A percentile compares a stretch with the other conserved stretches of the same genome.
Evolutionary conservation across 2,329 filamentous ascomycete species (phyloP).

Genomic region (Tolypocladium amazonense): DNA sequence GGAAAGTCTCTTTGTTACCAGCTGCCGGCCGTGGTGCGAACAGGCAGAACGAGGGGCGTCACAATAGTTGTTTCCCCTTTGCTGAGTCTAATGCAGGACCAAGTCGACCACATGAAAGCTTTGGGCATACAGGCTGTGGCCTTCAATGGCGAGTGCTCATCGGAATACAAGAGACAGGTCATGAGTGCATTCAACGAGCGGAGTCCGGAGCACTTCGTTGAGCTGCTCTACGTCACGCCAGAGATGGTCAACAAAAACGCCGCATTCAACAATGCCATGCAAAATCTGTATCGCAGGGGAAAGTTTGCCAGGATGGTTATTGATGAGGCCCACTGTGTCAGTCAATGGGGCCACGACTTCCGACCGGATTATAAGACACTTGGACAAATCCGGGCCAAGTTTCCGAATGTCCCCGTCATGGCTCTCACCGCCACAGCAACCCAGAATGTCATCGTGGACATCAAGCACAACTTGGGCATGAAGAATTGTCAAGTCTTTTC

Average conservation of each 20-base stretch:
- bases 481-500: constrained; percentile 66
- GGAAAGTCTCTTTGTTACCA: constrained; percentile 98
- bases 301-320: constrained; percentile 88
- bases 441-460: constrained; percentile 81
- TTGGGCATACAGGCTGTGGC: constrained; percentile 69
- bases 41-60: constrained; percentile 72
- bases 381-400: constrained; percentile 60
- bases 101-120: constrained; percentile 70
- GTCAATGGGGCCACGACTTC: constrained; percentile 98
- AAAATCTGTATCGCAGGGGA: constrained; percentile 54
- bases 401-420: constrained; percentile 79
- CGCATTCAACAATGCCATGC: constrained; percentile 54
- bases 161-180: constrained; percentile 53
- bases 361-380: constrained; percentile 89
- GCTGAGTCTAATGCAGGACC: constrained; percentile 94
- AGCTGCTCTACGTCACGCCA: constrained; percentile 89
- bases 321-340: constrained; percentile 98
- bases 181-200: constrained; percentile 50
- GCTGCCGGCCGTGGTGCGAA: constrained; percentile 72
- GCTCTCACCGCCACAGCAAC: constrained; percentile 94
- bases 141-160: constrained; percentile 66
- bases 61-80: constrained; percentile 93
- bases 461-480: constrained; percentile 86
- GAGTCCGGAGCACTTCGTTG: constrained; percentile 64
- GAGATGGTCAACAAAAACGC: constrained; percentile 88